Evolutionary conservation across 176 grass and related monocot genomes (phyloP).

Genomic region (Triticum urartu): DNA sequence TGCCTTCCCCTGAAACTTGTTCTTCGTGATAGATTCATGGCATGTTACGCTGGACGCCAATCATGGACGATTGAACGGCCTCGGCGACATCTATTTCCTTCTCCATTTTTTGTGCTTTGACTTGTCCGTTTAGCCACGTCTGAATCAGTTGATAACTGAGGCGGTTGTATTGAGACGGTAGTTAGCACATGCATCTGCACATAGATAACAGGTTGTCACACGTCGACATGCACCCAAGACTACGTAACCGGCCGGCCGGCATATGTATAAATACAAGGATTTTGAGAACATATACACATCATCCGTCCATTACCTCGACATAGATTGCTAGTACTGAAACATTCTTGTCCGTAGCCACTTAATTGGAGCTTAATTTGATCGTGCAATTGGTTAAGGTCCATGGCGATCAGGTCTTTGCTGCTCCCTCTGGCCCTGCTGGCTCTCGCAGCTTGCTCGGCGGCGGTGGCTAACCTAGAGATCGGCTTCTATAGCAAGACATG

Average conservation of each 20-base stretch:
- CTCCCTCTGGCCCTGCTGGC: not conserved
- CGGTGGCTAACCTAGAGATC: conserved; percentile 35
- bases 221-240: not conserved
- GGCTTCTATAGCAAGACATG: conserved; percentile 68
- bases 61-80: not conserved
- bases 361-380: not conserved
- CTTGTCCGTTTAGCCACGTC: not conserved
- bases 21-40: not conserved
- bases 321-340: not conserved
- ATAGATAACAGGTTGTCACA: conserved; percentile 24
- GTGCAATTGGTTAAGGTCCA: not conserved
- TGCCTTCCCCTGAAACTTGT: not conserved
- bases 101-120: not conserved
- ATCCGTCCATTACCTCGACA: not conserved
- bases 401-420: not conserved
- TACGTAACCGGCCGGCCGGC: no score
- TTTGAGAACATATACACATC: not conserved
- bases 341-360: not conserved
- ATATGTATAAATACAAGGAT: conserved; percentile 20
- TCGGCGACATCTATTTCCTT: not conserved
- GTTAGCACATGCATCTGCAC: conserved; percentile 36
- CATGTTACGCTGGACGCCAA: not conserved
- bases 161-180: not conserved
- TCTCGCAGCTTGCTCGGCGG: not conserved
- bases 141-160: not conserved